Evolutionary conservation across 2,329 filamentous ascomycete genomes (phyloP), one percentile per base, ranked within the genome.

Genomic region (Pezicula neosporulosa): DNA sequence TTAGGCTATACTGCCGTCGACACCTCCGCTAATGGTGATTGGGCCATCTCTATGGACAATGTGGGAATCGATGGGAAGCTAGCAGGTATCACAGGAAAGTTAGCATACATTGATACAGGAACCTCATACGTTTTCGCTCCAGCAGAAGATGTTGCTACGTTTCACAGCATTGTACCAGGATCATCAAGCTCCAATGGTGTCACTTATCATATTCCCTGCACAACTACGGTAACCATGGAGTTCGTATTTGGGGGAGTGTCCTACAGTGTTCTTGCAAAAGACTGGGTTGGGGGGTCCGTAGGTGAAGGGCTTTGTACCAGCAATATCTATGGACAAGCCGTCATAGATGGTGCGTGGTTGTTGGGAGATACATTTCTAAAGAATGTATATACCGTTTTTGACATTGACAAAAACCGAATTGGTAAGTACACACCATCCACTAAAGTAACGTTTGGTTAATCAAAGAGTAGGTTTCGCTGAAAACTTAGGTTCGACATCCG

Each of bases 321-420:
- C 66, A 91, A 89, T 60, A 81, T 96, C 35, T 85, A 90, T 48
- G 88, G 87, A 2, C 77, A 83, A 24, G 80, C 86, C 64, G 82
- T 89, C 13, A 84, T 90, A 44, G 76, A 56, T 13, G 59, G 50
- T n/a, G 61, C 83, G 27, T 96, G 90, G 90, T 75, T 96, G n/a
- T 70, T 96, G 1, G 91, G 91, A 2, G 90, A 91, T 58, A 82
- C 87, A 1, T 96, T 96, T 61, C 71, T 96, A 55, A 96, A 95
- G 73, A 96, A 95, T 60, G 90, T 96, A 15, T 96, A 96, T 65
- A 77, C 83, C 1, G 85, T 94, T 21, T 96, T 95, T 66, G 91
- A 96, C 66, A 82, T 81, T 48, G 90, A 93, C 56, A 64, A 83
- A 57, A 70, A 68, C 41, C 79, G 78, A 47, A 81, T 91, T 57